phyloP scores from a whole-genome alignment of 2,329 filamentous ascomycete genomes.

The Aspergillus tubingensis region DNA sequence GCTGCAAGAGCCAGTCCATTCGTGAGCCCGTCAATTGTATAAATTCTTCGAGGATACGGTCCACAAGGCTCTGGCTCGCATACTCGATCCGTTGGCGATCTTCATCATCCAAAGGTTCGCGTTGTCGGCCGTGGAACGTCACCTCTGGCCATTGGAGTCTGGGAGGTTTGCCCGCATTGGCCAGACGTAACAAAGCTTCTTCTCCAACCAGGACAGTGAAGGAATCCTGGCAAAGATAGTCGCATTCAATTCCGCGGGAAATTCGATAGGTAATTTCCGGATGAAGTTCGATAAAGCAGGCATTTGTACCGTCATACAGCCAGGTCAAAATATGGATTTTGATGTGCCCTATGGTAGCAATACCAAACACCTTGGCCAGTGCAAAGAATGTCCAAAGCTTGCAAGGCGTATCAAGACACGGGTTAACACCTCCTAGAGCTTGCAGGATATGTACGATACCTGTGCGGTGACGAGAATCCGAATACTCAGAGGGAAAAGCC shows the following conservation, averaged over 20 bases:
- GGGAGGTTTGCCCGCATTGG: constrained; percentile 15
- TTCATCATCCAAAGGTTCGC: constrained; percentile 56
- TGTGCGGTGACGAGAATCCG: constrained; percentile 62
- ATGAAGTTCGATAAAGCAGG: constrained; percentile 62
- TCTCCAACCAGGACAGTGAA: constrained; percentile 67
- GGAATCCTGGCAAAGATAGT: constrained; percentile 43
- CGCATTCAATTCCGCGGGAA: constrained; percentile 45
- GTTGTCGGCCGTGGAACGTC: constrained; percentile 50
- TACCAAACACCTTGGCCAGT: constrained; percentile 61
- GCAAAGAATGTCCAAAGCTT: constrained; percentile 68
- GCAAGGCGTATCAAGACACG: constrained; percentile 64
- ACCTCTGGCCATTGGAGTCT: constrained; percentile 15
- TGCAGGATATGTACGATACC: constrained; percentile 65
- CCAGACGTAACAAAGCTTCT: constrained; percentile 52
- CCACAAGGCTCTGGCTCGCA: constrained; percentile 56
- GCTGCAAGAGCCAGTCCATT: constrained; percentile 43
- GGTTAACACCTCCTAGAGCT: constrained; percentile 55
- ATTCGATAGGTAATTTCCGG: constrained; percentile 64
- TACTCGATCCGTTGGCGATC: constrained; percentile 61
- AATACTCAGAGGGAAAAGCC: constrained; percentile 57
- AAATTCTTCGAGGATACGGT: constrained; percentile 46
- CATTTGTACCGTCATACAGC: constrained; percentile 59
- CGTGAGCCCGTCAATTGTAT: constrained; percentile 34
- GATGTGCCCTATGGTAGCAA: constrained; percentile 34
- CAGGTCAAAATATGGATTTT: constrained; percentile 57